phyloP scores from a whole-genome alignment of 192 early-diverging fungal genomes.

The Phlyctochytrium arcticum region DNA sequence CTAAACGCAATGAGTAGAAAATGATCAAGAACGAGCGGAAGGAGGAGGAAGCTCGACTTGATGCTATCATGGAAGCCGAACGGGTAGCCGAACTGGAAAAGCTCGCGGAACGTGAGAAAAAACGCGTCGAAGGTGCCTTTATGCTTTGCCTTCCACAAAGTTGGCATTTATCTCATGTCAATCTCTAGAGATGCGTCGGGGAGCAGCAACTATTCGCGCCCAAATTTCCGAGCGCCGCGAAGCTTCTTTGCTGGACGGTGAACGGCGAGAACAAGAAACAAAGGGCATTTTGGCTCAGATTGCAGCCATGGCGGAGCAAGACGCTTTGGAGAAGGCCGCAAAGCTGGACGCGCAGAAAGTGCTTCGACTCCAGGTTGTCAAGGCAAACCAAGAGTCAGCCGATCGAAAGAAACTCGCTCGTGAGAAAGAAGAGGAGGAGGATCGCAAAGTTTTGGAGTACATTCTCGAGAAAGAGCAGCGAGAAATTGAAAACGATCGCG shows the following conservation, averaged over 20 bases:
- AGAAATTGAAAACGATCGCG: slow-evolving; percentile 50
- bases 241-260: slow-evolving; percentile 49
- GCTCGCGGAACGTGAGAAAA: slow-evolving; percentile 47
- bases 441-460: slow-evolving; percentile 52
- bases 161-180: not conserved
- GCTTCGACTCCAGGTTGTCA: slow-evolving; percentile 35
- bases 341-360: slow-evolving; percentile 40
- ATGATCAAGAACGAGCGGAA: slow-evolving; percentile 45
- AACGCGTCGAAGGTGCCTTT: slow-evolving; percentile 38
- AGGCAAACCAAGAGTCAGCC: slow-evolving; percentile 49
- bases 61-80: slow-evolving; percentile 56
- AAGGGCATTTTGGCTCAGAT: slow-evolving; percentile 51
- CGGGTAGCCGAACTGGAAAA: slow-evolving; percentile 46
- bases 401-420: slow-evolving; percentile 41
- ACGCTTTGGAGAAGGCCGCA: slow-evolving; percentile 41
- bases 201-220: slow-evolving; percentile 49
- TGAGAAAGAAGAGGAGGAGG: slow-evolving; percentile 51
- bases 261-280: slow-evolving; percentile 56
- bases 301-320: slow-evolving; percentile 41
- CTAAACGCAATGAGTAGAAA: slow-evolving; percentile 29
- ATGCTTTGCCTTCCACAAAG: not conserved
- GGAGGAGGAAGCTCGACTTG: slow-evolving; percentile 48
- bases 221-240: slow-evolving; percentile 57
- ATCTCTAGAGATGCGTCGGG: slow-evolving; percentile 40
- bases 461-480: slow-evolving; percentile 54